Evolutionary conservation across 805 yeast species (phyloP).

Genomic region (Candida silvicultrix): DNA sequence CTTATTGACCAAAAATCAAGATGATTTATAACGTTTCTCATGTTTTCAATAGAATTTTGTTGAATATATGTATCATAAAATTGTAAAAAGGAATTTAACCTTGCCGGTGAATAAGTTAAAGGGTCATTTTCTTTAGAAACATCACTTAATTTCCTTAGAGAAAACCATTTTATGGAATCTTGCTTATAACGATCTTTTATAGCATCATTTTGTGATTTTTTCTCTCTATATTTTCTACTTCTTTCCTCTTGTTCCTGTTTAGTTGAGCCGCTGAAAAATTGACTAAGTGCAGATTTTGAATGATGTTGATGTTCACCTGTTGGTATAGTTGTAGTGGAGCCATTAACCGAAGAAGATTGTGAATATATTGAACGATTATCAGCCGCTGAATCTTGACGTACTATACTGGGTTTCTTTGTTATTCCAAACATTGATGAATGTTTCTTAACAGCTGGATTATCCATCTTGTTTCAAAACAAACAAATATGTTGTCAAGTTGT

Average conservation of each 20-base stretch:
- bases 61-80: constrained; percentile 12
- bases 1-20: constrained; percentile 16
- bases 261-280: background rate
- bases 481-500: no score
- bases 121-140: constrained; percentile 10
- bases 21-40: constrained; percentile 7
- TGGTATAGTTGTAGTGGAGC: background rate
- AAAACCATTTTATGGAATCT: constrained; percentile 15
- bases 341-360: background rate
- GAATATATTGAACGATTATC: background rate
- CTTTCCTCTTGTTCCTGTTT: background rate
- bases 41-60: constrained; percentile 1
- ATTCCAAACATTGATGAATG: background rate
- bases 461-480: background rate
- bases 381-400: background rate
- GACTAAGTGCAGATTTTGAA: background rate
- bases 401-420: background rate
- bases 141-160: constrained; percentile 6
- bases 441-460: background rate
- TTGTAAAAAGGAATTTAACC: constrained; percentile 14
- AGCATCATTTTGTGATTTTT: constrained; percentile 1
- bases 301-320: background rate
- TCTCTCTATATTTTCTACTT: background rate
- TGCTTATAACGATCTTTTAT: constrained; percentile 11
- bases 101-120: constrained; percentile 8